Evolutionary conservation across 2,329 filamentous ascomycete genomes (phyloP).

Genomic region (Pseudogymnoascus sp.): DNA sequence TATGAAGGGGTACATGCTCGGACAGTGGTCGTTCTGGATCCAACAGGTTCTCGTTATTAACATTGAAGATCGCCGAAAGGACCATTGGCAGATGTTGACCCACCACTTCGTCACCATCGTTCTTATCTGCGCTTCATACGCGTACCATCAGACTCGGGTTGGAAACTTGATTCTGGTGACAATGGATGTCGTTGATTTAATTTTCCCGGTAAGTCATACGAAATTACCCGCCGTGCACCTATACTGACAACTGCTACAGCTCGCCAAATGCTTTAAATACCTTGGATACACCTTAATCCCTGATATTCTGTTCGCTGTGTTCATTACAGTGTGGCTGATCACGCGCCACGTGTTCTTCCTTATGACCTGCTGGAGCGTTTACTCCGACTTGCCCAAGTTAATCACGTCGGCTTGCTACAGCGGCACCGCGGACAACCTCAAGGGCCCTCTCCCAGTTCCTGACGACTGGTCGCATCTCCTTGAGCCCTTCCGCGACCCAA

Average conservation of each 20-base stretch:
- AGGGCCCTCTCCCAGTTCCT: slow-evolving; percentile 45
- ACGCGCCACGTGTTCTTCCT: slow-evolving; percentile 76
- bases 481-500: slow-evolving; percentile 63
- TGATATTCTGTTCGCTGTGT: slow-evolving; percentile 76
- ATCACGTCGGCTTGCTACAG: slow-evolving; percentile 67
- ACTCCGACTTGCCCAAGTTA: slow-evolving; percentile 52
- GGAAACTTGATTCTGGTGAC: slow-evolving; percentile 82
- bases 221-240: background rate
- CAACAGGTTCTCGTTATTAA: slow-evolving; percentile 92
- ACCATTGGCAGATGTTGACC: slow-evolving; percentile 91
- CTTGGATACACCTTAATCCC: slow-evolving; percentile 66
- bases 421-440: slow-evolving; percentile 46
- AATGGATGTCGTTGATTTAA: slow-evolving; percentile 88
- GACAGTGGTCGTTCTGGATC: slow-evolving; percentile 86
- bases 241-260: slow-evolving; percentile 38
- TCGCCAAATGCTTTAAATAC: slow-evolving; percentile 92
- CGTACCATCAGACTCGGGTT: slow-evolving; percentile 78
- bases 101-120: slow-evolving; percentile 86
- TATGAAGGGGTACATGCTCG: slow-evolving; percentile 83
- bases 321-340: slow-evolving; percentile 78
- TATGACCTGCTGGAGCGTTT: slow-evolving; percentile 75
- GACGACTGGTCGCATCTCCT: slow-evolving; percentile 55
- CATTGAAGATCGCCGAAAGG: slow-evolving; percentile 89
- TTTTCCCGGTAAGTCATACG: slow-evolving; percentile 66
- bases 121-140: slow-evolving; percentile 75